Evolutionary conservation across 345 rosid genomes (phyloP).

Genomic region (Physaria fendleri): DNA sequence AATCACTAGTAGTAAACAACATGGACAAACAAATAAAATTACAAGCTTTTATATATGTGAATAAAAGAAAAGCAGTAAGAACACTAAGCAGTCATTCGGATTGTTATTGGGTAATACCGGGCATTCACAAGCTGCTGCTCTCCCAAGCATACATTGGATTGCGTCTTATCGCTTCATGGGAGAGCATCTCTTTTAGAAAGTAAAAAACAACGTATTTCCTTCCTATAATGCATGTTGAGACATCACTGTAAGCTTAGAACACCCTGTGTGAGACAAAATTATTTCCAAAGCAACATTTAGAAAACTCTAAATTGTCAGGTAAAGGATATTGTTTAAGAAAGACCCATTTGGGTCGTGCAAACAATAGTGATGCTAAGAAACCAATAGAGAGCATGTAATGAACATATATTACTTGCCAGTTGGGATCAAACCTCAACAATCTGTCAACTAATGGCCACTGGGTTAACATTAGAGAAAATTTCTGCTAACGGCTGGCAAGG

Average conservation of each 20-base stretch:
- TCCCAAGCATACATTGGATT: conserved; percentile 63
- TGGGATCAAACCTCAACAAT: conserved; percentile 94
- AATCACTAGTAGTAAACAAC: conserved; percentile 13
- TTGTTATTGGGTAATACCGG: conserved; percentile 15
- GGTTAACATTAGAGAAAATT: conserved; percentile 70
- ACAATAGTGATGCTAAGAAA: background rate
- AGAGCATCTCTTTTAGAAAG: conserved; percentile 83
- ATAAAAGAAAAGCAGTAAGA: conserved; percentile 23
- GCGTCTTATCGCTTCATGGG: conserved; percentile 62
- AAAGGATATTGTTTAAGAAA: too few species aligned
- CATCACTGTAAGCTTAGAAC: too few species aligned
- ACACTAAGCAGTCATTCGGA: conserved; percentile 14
- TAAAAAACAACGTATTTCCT: too few species aligned
- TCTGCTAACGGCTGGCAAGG: conserved; percentile 66
- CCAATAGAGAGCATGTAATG: background rate
- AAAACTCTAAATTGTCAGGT: too few species aligned
- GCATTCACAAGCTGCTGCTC: background rate
- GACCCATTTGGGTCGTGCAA: too few species aligned
- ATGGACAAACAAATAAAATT: conserved; percentile 15
- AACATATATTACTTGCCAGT: conserved; percentile 47
- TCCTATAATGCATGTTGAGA: too few species aligned
- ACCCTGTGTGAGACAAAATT: too few species aligned
- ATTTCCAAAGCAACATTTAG: too few species aligned
- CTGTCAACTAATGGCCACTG: conserved; percentile 68
- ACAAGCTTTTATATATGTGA: conserved; percentile 13